These are phyloP conservation scores for Aspergillus clavatus DNA, from an alignment of 2,329 filamentous ascomycete genomes.

Conservation along the genomic window DNA sequence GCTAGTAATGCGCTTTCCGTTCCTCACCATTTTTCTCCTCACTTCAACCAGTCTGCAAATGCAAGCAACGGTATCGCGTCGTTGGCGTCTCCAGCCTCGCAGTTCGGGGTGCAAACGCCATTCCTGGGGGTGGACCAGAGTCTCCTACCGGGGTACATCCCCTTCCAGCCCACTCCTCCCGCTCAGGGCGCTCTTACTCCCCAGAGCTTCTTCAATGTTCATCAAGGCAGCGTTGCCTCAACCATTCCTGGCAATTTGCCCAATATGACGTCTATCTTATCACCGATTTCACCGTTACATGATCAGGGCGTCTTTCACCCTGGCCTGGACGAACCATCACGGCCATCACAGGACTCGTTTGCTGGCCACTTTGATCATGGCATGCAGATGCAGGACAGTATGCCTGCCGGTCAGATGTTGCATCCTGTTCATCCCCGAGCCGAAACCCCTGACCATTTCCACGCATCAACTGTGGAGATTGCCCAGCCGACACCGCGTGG, in stretches of 20 bases:
- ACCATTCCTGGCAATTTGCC: slow-evolving; percentile 45
- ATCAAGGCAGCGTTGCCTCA: slow-evolving; percentile 53
- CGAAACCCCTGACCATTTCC: slow-evolving; percentile 38
- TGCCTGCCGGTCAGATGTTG: slow-evolving; percentile 20
- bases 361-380: slow-evolving; percentile 28
- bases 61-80: slow-evolving; percentile 61
- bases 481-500: slow-evolving; percentile 57
- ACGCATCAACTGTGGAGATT: slow-evolving; percentile 47
- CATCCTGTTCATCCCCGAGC: slow-evolving; percentile 29
- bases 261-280: slow-evolving; percentile 49
- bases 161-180: slow-evolving; percentile 59
- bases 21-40: slow-evolving; percentile 59
- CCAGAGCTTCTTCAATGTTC: slow-evolving; percentile 41
- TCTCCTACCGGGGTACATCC: slow-evolving; percentile 63
- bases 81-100: slow-evolving; percentile 66
- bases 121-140: slow-evolving; percentile 55
- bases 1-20: slow-evolving; percentile 63
- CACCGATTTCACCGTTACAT: slow-evolving; percentile 61
- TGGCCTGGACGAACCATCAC: slow-evolving; percentile 19
- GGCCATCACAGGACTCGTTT: slow-evolving; percentile 21
- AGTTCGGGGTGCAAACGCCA: slow-evolving; percentile 55
- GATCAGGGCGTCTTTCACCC: slow-evolving; percentile 43
- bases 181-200: slow-evolving; percentile 37
- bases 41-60: slow-evolving; percentile 54
- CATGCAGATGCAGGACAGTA: slow-evolving; percentile 17